Evolutionary conservation across 2,329 filamentous ascomycete species (phyloP).

Genomic region (Aspergillus spinulosporus): DNA sequence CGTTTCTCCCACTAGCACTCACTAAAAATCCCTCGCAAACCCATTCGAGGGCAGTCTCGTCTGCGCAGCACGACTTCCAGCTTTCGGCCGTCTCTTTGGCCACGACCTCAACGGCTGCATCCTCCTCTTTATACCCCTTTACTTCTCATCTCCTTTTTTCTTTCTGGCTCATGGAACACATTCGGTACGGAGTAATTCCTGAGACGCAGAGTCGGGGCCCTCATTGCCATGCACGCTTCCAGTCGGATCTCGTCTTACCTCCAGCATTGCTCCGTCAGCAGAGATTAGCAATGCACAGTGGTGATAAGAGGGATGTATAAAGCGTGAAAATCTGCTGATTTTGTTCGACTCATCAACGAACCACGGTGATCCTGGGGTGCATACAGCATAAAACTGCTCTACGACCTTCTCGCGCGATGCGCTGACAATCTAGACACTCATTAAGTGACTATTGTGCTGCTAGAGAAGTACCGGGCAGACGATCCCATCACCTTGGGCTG

Average conservation of each 20-base stretch:
- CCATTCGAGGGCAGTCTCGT: no score
- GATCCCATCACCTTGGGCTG: no score
- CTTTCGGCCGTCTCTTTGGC: neutral
- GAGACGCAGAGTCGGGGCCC: neutral
- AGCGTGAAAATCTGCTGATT: slow-evolving; percentile 3
- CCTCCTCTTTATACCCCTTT: slow-evolving; percentile 5
- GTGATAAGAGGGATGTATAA: slow-evolving; percentile 6
- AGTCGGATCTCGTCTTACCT: slow-evolving; percentile 5
- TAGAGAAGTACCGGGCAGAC: no score
- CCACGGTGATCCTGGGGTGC: no score
- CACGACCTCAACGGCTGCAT: slow-evolving; percentile 13
- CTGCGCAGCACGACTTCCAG: no score
- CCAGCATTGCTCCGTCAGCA: slow-evolving; percentile 4
- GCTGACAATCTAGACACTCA: no score
- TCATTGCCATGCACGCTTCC: slow-evolving; percentile 5
- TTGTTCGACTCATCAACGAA: neutral
- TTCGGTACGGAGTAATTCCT: slow-evolving; percentile 4
- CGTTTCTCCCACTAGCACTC: no score
- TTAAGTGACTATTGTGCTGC: no score
- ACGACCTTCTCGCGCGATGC: no score
- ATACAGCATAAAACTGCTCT: no score
- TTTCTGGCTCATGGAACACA: neutral
- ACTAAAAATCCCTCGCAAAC: no score
- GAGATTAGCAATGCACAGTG: slow-evolving; percentile 2
- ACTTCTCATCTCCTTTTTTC: neutral